phyloP scores from a whole-genome alignment of 2,329 filamentous ascomycete species.

The Beauveria brongniartii region DNA sequence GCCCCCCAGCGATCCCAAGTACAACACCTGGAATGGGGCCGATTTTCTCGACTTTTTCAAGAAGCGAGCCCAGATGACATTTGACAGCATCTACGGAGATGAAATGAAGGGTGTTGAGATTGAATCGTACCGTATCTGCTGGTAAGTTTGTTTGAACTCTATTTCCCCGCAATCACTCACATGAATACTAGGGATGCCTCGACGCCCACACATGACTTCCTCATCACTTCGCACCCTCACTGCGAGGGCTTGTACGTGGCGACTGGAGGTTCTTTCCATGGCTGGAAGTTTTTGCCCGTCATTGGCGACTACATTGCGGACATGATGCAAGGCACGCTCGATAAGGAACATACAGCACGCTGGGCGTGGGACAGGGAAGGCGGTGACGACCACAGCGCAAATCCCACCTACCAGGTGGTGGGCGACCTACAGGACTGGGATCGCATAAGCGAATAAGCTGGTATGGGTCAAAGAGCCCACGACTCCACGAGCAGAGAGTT shows the following conservation, averaged over 20 bases:
- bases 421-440: conserved; percentile 29
- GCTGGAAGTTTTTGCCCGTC: conserved; percentile 57
- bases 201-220: conserved; percentile 54
- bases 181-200: conserved; percentile 45
- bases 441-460: neutral
- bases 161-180: neutral
- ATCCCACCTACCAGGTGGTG: conserved; percentile 33
- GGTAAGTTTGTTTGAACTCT: conserved; percentile 25
- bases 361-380: conserved; percentile 40
- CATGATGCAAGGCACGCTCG: conserved; percentile 35
- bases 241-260: conserved; percentile 49
- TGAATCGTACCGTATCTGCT: conserved; percentile 38
- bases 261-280: conserved; percentile 55
- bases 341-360: conserved; percentile 28
- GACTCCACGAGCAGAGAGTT: neutral
- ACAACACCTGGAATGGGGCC: conserved; percentile 33
- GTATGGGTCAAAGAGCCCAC: neutral
- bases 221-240: conserved; percentile 45
- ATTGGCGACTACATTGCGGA: conserved; percentile 52
- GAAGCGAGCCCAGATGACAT: conserved; percentile 31
- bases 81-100: conserved; percentile 34
- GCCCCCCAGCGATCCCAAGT: conserved; percentile 34
- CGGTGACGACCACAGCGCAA: conserved; percentile 31
- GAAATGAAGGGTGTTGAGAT: conserved; percentile 30
- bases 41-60: conserved; percentile 35